phyloP scores from a whole-genome alignment of 2,329 filamentous ascomycete genomes.

The Neonectria magnoliae region DNA sequence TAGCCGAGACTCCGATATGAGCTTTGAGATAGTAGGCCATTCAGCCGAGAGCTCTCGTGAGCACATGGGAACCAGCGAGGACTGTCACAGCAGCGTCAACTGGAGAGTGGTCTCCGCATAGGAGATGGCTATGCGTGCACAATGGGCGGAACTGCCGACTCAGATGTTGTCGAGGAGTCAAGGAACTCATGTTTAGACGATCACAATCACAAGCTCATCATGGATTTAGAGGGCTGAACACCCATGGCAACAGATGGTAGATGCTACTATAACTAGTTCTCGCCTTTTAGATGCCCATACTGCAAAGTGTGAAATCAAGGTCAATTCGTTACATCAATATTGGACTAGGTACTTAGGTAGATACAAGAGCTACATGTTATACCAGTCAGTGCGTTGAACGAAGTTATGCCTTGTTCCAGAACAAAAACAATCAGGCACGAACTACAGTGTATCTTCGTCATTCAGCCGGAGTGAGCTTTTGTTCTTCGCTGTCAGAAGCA shows the following conservation, averaged over 20 bases:
- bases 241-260: constrained; percentile 15
- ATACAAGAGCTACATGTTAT: too few relatives aligned
- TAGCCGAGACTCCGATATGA: constrained; percentile 26
- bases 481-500: neutral
- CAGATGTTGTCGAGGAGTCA: constrained; percentile 3
- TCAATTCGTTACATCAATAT: constrained; percentile 7
- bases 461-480: neutral
- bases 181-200: constrained; percentile 17
- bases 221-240: constrained; percentile 22
- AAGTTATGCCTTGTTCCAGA: neutral
- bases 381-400: neutral
- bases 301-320: constrained; percentile 15
- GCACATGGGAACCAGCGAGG: constrained; percentile 21
- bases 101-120: constrained; percentile 18
- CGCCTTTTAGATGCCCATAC: constrained; percentile 9
- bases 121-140: constrained; percentile 2
- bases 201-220: constrained; percentile 20
- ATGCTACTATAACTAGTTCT: constrained; percentile 4
- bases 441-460: neutral
- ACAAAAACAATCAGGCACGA: neutral
- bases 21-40: constrained; percentile 8
- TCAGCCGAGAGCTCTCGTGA: constrained; percentile 9
- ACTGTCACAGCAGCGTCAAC: constrained; percentile 10
- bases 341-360: too few relatives aligned
- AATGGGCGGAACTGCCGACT: constrained; percentile 7